Conservation (phyloP, 1,284 basidiomycete species). For the Cutaneotrichosporon arboriforme region DNA sequence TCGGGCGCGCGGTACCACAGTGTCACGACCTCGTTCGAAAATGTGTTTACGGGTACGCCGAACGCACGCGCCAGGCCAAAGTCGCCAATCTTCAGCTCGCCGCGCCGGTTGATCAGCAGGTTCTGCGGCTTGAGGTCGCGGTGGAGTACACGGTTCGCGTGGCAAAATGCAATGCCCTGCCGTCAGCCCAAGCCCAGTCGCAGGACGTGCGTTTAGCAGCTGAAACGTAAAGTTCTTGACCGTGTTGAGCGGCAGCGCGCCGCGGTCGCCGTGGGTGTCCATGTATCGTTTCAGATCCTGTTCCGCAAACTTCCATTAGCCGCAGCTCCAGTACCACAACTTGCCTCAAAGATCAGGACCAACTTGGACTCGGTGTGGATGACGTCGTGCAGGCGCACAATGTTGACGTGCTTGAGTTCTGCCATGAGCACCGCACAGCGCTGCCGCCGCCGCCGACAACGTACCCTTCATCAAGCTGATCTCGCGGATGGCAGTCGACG, state of each 20-base stretch:
- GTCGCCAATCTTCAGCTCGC: constrained; percentile 89
- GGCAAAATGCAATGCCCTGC: constrained; percentile 85
- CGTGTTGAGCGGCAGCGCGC: constrained; percentile 62
- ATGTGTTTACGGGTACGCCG: constrained; percentile 94
- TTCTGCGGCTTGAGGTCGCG: constrained; percentile 98
- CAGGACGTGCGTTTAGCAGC: constrained; percentile 34
- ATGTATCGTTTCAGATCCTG: constrained; percentile 91
- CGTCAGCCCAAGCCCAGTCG: neutral
- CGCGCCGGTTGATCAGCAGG: constrained; percentile 81
- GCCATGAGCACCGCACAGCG: neutral
- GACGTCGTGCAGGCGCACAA: constrained; percentile 91
- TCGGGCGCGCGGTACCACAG: constrained; percentile 98
- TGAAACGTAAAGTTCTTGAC: constrained; percentile 60
- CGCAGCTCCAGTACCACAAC: constrained; percentile 53
- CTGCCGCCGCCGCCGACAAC: constrained; percentile 6
- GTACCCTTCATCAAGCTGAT: constrained; percentile 81
- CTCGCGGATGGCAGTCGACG: constrained; percentile 94
- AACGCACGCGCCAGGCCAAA: constrained; percentile 96
- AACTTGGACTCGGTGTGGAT: constrained; percentile 95
- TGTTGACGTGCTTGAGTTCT: constrained; percentile 91
- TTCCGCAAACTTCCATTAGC: constrained; percentile 39
- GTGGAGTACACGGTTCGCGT: constrained; percentile 92
- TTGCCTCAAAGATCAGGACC: constrained; percentile 86
- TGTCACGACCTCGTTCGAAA: constrained; percentile 98
- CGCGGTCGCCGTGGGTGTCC: constrained; percentile 73